Percentiles rank a stretch among this genome's conserved stretches.
Conservation (phyloP, 768 basidiomycete species). For the Naganishia antarctica region DNA sequence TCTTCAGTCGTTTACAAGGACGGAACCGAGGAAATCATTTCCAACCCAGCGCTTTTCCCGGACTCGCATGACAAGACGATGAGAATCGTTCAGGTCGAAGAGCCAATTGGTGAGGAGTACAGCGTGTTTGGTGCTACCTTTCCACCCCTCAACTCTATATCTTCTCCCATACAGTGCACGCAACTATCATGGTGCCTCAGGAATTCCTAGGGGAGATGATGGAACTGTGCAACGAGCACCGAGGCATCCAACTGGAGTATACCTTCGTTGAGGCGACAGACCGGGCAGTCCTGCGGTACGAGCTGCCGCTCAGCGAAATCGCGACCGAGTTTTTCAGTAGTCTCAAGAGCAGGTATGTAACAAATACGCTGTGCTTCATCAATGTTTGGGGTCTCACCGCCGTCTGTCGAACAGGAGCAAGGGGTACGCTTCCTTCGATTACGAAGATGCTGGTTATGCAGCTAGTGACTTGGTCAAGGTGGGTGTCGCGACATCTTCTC, state of each 20-base stretch:
- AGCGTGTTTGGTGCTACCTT: neutral
- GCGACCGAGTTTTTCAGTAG: constrained; percentile 93
- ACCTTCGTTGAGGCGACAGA: constrained; percentile 64
- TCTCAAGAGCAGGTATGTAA: constrained; percentile 66
- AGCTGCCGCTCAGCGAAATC: constrained; percentile 83
- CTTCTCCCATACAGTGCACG: constrained; percentile 57
- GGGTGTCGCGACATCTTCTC: constrained; percentile 17
- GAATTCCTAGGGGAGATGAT: constrained; percentile 95
- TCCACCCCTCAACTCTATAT: constrained; percentile 1
- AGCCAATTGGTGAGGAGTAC: constrained; percentile 62
- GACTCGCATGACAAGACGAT: constrained; percentile 61
- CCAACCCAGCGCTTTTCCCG: constrained; percentile 94
- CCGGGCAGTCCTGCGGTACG: constrained; percentile 74
- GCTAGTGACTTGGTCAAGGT: constrained; percentile 79
- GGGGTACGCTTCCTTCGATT: constrained; percentile 56
- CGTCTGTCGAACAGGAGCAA: constrained; percentile 31
- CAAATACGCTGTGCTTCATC: constrained; percentile 76
- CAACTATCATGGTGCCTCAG: constrained; percentile 68
- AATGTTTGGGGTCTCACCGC: constrained; percentile 69
- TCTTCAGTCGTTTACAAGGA: constrained; percentile 68
- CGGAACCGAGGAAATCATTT: constrained; percentile 60
- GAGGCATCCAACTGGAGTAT: constrained; percentile 78
- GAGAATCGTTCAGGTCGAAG: constrained; percentile 69
- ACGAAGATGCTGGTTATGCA: constrained; percentile 88
- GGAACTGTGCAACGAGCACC: constrained; percentile 80